Conservation (phyloP, 495 filamentous ascomycete species). For the Chlorociboria aeruginascens region DNA sequence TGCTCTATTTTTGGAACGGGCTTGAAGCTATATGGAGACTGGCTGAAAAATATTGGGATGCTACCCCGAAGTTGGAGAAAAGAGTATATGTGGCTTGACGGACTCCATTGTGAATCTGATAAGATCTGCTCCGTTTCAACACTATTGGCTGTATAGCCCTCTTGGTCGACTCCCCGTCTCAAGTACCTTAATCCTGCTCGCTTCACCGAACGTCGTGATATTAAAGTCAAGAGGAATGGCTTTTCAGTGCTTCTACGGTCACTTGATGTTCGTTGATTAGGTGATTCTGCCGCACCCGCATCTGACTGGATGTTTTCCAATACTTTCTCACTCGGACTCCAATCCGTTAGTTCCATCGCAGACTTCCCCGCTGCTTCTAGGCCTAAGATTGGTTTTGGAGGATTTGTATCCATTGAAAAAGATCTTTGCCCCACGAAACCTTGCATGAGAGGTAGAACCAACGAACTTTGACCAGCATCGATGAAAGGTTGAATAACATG, state of each 20-base stretch:
- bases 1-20: constrained; percentile 73
- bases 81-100: constrained; percentile 55
- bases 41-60: constrained; percentile 86
- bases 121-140: constrained; percentile 94
- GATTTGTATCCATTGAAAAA: constrained; percentile 39
- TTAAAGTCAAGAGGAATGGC: constrained; percentile 64
- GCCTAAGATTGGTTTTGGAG: constrained; percentile 7
- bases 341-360: constrained; percentile 19
- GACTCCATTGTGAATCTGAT: constrained; percentile 49
- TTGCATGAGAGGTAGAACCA: constrained; percentile 79
- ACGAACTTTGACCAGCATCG: constrained; percentile 46
- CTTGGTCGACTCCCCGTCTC: constrained; percentile 80
- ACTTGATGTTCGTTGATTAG: not conserved
- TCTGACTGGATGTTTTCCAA: constrained; percentile 13
- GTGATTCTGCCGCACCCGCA: not conserved
- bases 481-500: constrained; percentile 65
- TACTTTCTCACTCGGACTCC: constrained; percentile 21
- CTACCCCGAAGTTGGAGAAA: constrained; percentile 80
- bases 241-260: constrained; percentile 3
- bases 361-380: constrained; percentile 12
- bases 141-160: constrained; percentile 75
- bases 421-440: constrained; percentile 85
- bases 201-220: constrained; percentile 74
- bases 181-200: constrained; percentile 84
- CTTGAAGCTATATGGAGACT: constrained; percentile 86